Evolutionary conservation across 108 stramenopile genomes (phyloP), one percentile per base, ranked within the genome.

Genomic region (Fragilaria radians): DNA sequence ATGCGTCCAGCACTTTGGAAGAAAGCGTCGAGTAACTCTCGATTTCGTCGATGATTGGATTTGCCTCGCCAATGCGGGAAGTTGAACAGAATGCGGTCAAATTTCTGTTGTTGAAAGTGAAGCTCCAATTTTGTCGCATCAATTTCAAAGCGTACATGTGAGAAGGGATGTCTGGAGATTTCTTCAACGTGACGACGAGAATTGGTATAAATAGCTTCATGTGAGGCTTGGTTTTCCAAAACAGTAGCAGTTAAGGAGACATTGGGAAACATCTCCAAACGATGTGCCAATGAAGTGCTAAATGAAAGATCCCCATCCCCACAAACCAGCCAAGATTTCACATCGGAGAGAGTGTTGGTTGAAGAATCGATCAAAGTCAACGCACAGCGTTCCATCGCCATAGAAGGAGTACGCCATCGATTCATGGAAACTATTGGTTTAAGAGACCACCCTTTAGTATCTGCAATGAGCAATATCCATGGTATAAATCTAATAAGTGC

Each of bases 31-130:
- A 91, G 31, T 2, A 91, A 50, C 59, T 77, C 33, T 58, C 89
- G 77, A 59, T 91, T 91, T 59, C 76, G 61, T 49, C 80, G 60
- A 48, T 78, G 64, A 48, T 91, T 91, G 4, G 84, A 65, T 72
- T 91, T 91, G 30, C 89, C 89, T 42, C 68, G 63, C 89, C 89
- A 91, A 68, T 91, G 89, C 19, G 89, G 89, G 74, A 91, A 91
- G 54, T 91, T 91, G 61, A 91, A 91, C 53, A 81, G 76, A 45
- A 91, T 88, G 19, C 74, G 54, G 59, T 88, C 80, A 71, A 91
- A 86, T 28, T 60, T 2, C 49, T 48, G 46, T n/a, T 33, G 9
- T n/a, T 7, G 32, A 61, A 91, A 88, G 45, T 72, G 54, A 27
- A 50, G 28, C 17, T 51, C 47, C 23, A 90, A 64, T 2, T 65